phyloP scores from a whole-genome alignment of 106 monocot species.

The Allium fistulosum region DNA sequence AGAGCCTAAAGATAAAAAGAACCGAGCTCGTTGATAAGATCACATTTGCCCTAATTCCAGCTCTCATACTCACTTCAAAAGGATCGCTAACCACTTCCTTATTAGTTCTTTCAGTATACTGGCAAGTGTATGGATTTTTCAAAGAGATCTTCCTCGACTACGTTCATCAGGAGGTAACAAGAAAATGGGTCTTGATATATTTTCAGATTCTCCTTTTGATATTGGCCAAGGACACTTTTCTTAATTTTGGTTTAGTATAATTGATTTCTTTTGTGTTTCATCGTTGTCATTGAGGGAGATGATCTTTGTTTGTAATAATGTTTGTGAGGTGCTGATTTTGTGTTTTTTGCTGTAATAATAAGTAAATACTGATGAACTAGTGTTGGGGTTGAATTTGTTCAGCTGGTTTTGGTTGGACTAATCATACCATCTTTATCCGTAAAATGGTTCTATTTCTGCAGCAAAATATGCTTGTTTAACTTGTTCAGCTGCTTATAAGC shows the following conservation, averaged over 20 bases:
- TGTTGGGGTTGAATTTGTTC: too few relatives aligned
- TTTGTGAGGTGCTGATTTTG: too few relatives aligned
- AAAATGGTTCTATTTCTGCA: too few relatives aligned
- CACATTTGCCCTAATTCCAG: conserved; percentile 50
- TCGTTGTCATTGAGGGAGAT: too few relatives aligned
- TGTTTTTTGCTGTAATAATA: too few relatives aligned
- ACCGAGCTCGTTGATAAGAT: background rate
- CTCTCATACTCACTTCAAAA: conserved; percentile 36
- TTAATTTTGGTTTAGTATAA: conserved; percentile 38
- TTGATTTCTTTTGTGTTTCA: background rate
- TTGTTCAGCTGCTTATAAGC: too few relatives aligned
- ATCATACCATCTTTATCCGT: too few relatives aligned
- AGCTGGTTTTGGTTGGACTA: too few relatives aligned
- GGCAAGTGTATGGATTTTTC: conserved; percentile 62
- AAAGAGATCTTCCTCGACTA: conserved; percentile 74
- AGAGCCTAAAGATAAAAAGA: background rate
- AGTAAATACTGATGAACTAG: too few relatives aligned
- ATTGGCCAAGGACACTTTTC: conserved; percentile 48
- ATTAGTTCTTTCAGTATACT: conserved; percentile 39
- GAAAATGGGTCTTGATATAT: conserved; percentile 60
- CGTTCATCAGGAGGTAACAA: conserved; percentile 58
- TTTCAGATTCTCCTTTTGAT: conserved; percentile 50
- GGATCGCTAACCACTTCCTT: conserved; percentile 34
- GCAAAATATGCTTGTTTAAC: too few relatives aligned
- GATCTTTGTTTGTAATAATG: too few relatives aligned